Evolutionary conservation across 2,329 filamentous ascomycete species (phyloP).

Genomic region (Coniochaeta ligniaria): DNA sequence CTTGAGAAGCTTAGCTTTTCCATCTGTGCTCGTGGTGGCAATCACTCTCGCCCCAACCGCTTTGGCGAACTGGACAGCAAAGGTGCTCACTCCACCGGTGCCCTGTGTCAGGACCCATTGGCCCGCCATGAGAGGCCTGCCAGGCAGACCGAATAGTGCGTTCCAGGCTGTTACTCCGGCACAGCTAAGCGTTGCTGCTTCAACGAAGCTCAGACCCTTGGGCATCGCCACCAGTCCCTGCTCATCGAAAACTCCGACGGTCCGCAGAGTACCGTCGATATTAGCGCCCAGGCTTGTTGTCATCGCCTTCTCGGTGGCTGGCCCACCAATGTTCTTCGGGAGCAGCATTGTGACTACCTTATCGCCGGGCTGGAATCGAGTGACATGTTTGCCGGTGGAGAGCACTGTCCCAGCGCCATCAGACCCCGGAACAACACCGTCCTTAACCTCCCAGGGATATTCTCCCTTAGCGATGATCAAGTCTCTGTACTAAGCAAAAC

Average conservation of each 20-base stretch:
- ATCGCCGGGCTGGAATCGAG: slow-evolving; percentile 41
- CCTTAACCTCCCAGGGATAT: slow-evolving; percentile 16
- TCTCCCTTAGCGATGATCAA: slow-evolving; percentile 3
- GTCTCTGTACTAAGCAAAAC: neutral
- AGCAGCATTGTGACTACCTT: slow-evolving; percentile 32
- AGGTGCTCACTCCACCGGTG: slow-evolving; percentile 33
- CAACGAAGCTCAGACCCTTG: slow-evolving; percentile 30
- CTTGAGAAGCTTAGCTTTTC: slow-evolving; percentile 27
- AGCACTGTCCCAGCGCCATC: slow-evolving; percentile 26
- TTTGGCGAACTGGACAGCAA: slow-evolving; percentile 33
- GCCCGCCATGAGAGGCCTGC: slow-evolving; percentile 23
- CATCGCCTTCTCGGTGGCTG: slow-evolving; percentile 6
- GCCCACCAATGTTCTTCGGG: slow-evolving; percentile 13
- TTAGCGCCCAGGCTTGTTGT: slow-evolving; percentile 15
- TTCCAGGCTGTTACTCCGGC: slow-evolving; percentile 52
- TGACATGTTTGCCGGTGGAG: slow-evolving; percentile 37
- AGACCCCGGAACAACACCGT: slow-evolving; percentile 14
- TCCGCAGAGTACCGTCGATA: slow-evolving; percentile 22
- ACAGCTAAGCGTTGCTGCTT: slow-evolving; percentile 42
- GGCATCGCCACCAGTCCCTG: slow-evolving; percentile 54
- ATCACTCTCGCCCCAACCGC: slow-evolving; percentile 32
- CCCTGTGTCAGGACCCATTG: slow-evolving; percentile 32
- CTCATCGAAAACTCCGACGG: slow-evolving; percentile 20
- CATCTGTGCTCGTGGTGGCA: slow-evolving; percentile 28
- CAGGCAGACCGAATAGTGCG: slow-evolving; percentile 41